These are phyloP conservation scores for Apiospora saccharicola DNA, from an alignment of 2,329 filamentous ascomycete genomes.

Conservation along the genomic window DNA sequence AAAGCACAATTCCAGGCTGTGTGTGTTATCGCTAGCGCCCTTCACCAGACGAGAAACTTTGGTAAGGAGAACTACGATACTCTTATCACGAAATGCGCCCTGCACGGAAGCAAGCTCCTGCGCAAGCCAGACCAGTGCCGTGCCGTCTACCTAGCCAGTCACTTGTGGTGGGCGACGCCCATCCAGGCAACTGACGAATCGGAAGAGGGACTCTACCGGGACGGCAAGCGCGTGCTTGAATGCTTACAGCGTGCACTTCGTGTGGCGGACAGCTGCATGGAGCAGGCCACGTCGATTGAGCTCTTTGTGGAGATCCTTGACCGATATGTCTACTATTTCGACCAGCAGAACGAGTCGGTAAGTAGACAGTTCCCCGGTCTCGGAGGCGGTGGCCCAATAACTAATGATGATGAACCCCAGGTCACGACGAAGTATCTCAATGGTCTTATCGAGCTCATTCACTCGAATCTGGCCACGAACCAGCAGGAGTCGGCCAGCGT, in stretches of 20 bases:
- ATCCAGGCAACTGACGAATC: conserved; percentile 79
- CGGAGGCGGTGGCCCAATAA: background rate
- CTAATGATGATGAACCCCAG: conserved; percentile 42
- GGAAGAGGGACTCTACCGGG: conserved; percentile 84
- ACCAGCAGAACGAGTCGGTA: conserved; percentile 96
- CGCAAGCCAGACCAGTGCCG: conserved; percentile 98
- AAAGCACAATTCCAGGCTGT: conserved; percentile 98
- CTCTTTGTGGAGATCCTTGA: conserved; percentile 98
- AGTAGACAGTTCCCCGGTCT: conserved; percentile 36
- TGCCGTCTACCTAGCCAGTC: conserved; percentile 94
- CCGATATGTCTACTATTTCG: conserved; percentile 98
- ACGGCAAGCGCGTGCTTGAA: conserved; percentile 95
- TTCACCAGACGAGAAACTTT: conserved; percentile 90
- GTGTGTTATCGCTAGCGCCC: conserved; percentile 86
- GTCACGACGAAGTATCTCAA: conserved; percentile 98
- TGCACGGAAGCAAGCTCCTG: conserved; percentile 95
- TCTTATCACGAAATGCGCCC: conserved; percentile 94
- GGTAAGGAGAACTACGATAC: conserved; percentile 98
- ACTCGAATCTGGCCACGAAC: conserved; percentile 90
- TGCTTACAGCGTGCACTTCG: conserved; percentile 94
- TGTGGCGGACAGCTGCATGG: conserved; percentile 98
- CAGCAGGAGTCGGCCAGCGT: conserved; percentile 82
- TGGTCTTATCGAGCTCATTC: conserved; percentile 96
- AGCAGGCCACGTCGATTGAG: conserved; percentile 95
- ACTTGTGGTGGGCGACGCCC: conserved; percentile 97